Percentiles rank a stretch among this genome's conserved stretches.
These are phyloP conservation scores for Fomitopsis betulina DNA, from an alignment of 1,284 basidiomycete species.

Conservation along the genomic window DNA sequence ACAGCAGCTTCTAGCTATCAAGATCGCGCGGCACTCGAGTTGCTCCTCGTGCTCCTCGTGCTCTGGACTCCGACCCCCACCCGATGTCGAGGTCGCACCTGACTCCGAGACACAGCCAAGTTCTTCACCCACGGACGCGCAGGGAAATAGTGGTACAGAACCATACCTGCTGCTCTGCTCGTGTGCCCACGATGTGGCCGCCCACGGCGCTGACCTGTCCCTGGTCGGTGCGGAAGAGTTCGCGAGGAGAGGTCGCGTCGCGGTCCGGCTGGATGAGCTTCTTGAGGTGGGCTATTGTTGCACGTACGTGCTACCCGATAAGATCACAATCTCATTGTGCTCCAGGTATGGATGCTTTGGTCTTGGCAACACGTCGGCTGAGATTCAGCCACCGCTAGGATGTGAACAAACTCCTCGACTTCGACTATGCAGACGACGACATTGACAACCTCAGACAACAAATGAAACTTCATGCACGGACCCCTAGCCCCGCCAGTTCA, in stretches of 20 bases:
- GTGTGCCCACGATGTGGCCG: conserved; percentile 70
- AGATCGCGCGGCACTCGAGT: conserved; percentile 70
- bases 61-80: conserved; percentile 63
- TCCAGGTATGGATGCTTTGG: conserved; percentile 11
- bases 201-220: conserved; percentile 66
- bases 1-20: conserved; percentile 50
- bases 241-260: conserved; percentile 68
- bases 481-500: conserved; percentile 41
- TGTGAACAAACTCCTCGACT: conserved; percentile 69
- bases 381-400: conserved; percentile 45
- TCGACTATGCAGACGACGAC: conserved; percentile 70
- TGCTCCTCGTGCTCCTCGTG: conserved; percentile 61
- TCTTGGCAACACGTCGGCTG: background rate
- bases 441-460: conserved; percentile 70
- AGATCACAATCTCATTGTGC: background rate
- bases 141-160: conserved; percentile 50
- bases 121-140: conserved; percentile 42
- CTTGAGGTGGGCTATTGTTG: conserved; percentile 56
- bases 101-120: conserved; percentile 40
- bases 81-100: conserved; percentile 49
- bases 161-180: conserved; percentile 64
- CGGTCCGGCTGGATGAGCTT: conserved; percentile 80
- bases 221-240: conserved; percentile 58
- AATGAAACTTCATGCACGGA: conserved; percentile 46
- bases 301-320: background rate